Evolutionary conservation across 164 flowering plant genomes (phyloP).

Genomic region (Aristolochia fimbriata): DNA sequence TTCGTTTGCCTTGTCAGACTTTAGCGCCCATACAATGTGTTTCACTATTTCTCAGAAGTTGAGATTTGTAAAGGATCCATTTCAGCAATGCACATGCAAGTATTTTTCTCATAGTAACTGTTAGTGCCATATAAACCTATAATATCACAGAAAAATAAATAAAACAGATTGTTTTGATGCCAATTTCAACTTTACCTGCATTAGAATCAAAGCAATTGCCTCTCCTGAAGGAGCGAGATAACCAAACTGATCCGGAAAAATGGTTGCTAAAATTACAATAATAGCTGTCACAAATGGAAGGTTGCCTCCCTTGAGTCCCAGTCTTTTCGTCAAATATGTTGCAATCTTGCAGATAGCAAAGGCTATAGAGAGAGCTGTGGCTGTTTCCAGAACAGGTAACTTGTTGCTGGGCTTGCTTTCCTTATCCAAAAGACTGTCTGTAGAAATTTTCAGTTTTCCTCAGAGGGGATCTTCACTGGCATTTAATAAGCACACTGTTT

Average conservation of each 20-base stretch:
- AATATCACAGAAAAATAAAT: no score
- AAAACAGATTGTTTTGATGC: no score
- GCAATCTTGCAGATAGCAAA: conserved; percentile 58
- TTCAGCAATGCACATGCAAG: no score
- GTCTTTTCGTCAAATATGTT: conserved; percentile 25
- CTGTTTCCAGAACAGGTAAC: conserved; percentile 46
- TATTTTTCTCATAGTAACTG: no score
- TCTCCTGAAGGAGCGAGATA: conserved; percentile 78
- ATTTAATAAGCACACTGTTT: no score
- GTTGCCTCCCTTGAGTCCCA: conserved; percentile 47
- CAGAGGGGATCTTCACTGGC: no score
- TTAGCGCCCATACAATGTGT: no score
- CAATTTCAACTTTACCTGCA: conserved; percentile 49
- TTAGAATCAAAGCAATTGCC: conserved; percentile 49
- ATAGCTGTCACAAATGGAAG: conserved; percentile 65
- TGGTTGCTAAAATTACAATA: conserved; percentile 59
- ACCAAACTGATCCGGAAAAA: conserved; percentile 40
- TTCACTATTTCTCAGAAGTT: no score
- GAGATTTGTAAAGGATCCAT: no score
- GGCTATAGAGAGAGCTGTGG: conserved; percentile 60
- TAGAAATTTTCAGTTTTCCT: not conserved
- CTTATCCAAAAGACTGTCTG: conserved; percentile 32
- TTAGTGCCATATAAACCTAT: no score
- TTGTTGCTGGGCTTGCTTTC: conserved; percentile 24
- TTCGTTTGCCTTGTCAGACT: no score